Base-by-base conservation (phyloP, 2,329 filamentous ascomycete genomes). In the Pyricularia sp. region DNA sequence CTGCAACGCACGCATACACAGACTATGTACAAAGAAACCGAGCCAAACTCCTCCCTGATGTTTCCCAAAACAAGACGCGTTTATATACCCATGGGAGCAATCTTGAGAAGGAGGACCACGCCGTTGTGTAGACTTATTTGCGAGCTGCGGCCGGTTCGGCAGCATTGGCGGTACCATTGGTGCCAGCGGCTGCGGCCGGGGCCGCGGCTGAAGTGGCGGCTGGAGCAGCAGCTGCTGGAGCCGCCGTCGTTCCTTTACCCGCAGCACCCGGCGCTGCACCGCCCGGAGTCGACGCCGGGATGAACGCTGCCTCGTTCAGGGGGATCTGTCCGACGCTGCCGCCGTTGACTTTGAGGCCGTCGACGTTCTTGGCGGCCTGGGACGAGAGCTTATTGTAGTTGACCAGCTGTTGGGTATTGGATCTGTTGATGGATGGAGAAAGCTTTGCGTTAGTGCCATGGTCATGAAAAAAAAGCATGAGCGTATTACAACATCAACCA, bases 341-440 rank as follows among this genome's bases (percentile, higher is more conserved):
- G 8, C 62, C 62, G 10, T 35, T 49, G 30, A 44, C 19, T 9
- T 35, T 44, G 28, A 35, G 33, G 40, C 62, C 62, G 44, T 63
- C 62, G 35, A 63, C 24, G 28, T 49, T 55, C 10, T 8, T 40
- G 22, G 40, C 28, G 7, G 44, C 62, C 62, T 53, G 35, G 22
- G 62, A 24, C 22, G 62, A 49, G 33, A 55, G 19, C 62, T 63
- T 65, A 7, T 59, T 60, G 60, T 65, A 65, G 64, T 65, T 65
- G n/a, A 62, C 59, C 13, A 65, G 24, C 60, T 65, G 64, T 4
- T 62, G 40, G 13, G 64, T 49, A 60, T 49, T 62, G 22, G 64
- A 44, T 16, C 63, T 64, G 26, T 35, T 60, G 28, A 22, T 22
- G 9, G 19, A 8, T 5, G 5, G 1, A 49, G 7, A 9, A 19